A percentile compares a stretch with the other conserved stretches of the same genome.
Conservation (phyloP, 1,139 yeast genomes). For the Magnusiomyces suaveolens region DNA sequence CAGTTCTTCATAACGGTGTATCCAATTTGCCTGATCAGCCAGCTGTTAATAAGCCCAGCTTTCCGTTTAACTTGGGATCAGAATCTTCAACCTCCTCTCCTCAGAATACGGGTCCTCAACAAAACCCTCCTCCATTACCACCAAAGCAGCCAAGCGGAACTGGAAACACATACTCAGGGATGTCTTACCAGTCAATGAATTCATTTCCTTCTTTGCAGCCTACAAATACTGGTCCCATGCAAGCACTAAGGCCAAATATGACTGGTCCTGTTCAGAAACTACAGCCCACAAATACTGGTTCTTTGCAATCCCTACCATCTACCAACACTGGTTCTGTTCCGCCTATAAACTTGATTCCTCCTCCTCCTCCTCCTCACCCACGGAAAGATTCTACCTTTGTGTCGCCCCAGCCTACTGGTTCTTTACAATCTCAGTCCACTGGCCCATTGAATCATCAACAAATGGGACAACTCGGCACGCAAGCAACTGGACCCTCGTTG, state of each 20-base stretch:
- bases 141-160: constrained; percentile 9
- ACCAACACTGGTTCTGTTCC: constrained; percentile 4
- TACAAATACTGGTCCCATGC: constrained; percentile 2
- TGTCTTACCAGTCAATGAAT: constrained; percentile 1
- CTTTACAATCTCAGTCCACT: constrained; percentile 5
- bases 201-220: not conserved
- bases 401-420: constrained; percentile 12
- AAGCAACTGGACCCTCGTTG: not conserved
- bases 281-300: constrained; percentile 6
- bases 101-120: constrained; percentile 4
- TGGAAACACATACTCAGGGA: not conserved
- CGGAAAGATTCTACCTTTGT: not conserved
- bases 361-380: constrained; percentile 3
- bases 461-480: not conserved
- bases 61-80: not conserved
- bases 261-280: constrained; percentile 1
- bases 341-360: not conserved
- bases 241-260: not conserved
- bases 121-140: constrained; percentile 13
- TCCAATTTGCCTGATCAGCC: constrained; percentile 22
- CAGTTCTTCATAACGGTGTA: constrained; percentile 33
- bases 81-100: constrained; percentile 11
- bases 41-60: constrained; percentile 11
- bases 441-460: not conserved
- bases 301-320: not conserved